Evolutionary conservation across 306 rosid species (phyloP).

Genomic region (Lathyrus sativus): DNA sequence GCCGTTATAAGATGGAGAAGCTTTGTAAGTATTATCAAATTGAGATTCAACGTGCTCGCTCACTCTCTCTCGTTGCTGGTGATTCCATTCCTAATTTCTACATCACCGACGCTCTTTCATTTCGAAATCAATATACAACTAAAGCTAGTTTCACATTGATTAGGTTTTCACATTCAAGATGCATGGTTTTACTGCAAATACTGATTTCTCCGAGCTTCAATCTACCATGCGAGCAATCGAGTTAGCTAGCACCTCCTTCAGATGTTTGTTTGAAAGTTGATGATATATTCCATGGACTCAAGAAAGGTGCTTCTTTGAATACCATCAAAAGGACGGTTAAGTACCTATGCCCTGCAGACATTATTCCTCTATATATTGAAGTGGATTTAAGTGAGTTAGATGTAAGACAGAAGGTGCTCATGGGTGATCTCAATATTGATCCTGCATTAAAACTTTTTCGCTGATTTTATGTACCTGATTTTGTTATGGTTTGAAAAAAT

Average conservation of each 20-base stretch:
- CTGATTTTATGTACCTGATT: too few relatives aligned
- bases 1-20: too few relatives aligned
- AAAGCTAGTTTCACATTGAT: not conserved
- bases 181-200: slow-evolving; percentile 66
- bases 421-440: slow-evolving; percentile 88
- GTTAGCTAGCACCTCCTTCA: slow-evolving; percentile 75
- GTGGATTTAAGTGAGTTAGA: slow-evolving; percentile 94
- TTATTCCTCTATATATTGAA: slow-evolving; percentile 87
- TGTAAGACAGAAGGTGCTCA: slow-evolving; percentile 73
- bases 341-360: slow-evolving; percentile 85
- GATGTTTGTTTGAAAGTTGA: too few relatives aligned
- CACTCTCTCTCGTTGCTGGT: not conserved
- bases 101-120: slow-evolving; percentile 1
- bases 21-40: too few relatives aligned
- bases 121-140: too few relatives aligned
- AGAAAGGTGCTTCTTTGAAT: slow-evolving; percentile 82
- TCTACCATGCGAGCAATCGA: slow-evolving; percentile 87
- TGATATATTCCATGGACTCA: too few relatives aligned
- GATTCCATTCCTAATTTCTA: not conserved
- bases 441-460: slow-evolving; percentile 76
- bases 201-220: slow-evolving; percentile 66
- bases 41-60: too few relatives aligned
- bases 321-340: slow-evolving; percentile 82
- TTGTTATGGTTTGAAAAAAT: too few relatives aligned
- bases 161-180: slow-evolving; percentile 34